These are phyloP conservation scores for Kwoniella mangroviensis DNA, from an alignment of 768 basidiomycete species.

Conservation along the genomic window DNA sequence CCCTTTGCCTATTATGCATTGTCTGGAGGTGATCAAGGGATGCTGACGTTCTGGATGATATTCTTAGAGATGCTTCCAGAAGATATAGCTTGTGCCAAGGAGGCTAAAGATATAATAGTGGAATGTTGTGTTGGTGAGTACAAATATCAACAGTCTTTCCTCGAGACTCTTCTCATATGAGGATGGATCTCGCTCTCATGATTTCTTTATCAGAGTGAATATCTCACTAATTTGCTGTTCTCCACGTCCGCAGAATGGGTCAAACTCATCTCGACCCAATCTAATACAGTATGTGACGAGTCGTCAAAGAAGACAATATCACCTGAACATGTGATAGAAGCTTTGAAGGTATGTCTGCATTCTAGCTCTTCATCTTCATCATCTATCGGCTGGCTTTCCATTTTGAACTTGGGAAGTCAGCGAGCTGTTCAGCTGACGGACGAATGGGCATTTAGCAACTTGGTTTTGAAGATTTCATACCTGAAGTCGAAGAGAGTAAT, in stretches of 20 bases:
- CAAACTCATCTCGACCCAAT: slow-evolving; percentile 93
- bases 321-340: slow-evolving; percentile 92
- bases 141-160: no score
- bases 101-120: slow-evolving; percentile 93
- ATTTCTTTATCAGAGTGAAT: background rate
- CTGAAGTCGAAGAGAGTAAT: slow-evolving; percentile 87
- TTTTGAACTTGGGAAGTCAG: background rate
- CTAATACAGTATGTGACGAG: slow-evolving; percentile 96
- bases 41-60: background rate
- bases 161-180: no score
- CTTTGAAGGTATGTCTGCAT: slow-evolving; percentile 72
- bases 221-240: background rate
- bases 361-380: background rate
- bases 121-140: slow-evolving; percentile 95
- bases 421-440: background rate
- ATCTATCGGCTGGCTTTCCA: background rate
- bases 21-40: no score
- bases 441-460: slow-evolving; percentile 66
- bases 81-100: slow-evolving; percentile 89
- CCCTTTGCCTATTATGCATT: no score
- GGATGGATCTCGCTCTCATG: no score
- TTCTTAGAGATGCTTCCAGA: slow-evolving; percentile 78
- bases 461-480: slow-evolving; percentile 87
- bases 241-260: slow-evolving; percentile 79
- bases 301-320: slow-evolving; percentile 99